Base-by-base conservation (phyloP, 1,284 basidiomycete genomes). In the Mrakiaceae sp. region DNA sequence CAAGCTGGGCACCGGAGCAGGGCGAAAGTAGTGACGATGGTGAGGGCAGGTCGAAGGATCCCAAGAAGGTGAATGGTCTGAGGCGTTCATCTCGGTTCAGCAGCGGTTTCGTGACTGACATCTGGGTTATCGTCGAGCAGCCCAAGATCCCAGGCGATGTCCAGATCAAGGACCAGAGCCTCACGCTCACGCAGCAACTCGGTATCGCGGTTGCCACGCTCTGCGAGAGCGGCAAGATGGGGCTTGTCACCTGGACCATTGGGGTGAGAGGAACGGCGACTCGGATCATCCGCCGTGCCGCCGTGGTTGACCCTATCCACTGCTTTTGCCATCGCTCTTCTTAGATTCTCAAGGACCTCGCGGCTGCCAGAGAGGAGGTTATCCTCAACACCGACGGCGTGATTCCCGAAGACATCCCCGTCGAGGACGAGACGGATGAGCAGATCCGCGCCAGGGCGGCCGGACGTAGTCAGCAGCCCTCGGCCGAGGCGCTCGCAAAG, bases 131-230 rank as follows among this genome's bases (percentile, higher is more conserved):
- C 14, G 7, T 44, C 10, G 50, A 53, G 60, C 47, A 69, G 64
- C 58, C 63, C 4, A 71, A 72, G 56, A 71, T 71, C 47, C 70
- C 74, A 0, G 72, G 81, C 74, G 91, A 95, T 64, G 82, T 96
- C 49, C 80, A 84, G 69, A 85, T 95, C 68, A 88, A 90, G 70
- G 90, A 90, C 10, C 87, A 87, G 63, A 71, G 72, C 43, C 69
- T 78, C 74, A 84, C 87, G n/a, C 88, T 87, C 84, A 90, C 85
- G 70, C 87, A 95, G 72, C 85, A 95, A 74, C 80, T 97, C 63
- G 92, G 88, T 6, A 90, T 95, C 68, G 85, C 85, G 5, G 82
- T 96, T 67, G 84, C 84, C 52, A 81, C 83, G 58, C 80, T 97
- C 14, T 77, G 86, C 4, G 87, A 91, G 58, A 81, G 81, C 14